Evolutionary conservation across 345 rosid species (phyloP), one percentile per base, ranked within the genome.

Genomic region (Bruguiera parviflora): DNA sequence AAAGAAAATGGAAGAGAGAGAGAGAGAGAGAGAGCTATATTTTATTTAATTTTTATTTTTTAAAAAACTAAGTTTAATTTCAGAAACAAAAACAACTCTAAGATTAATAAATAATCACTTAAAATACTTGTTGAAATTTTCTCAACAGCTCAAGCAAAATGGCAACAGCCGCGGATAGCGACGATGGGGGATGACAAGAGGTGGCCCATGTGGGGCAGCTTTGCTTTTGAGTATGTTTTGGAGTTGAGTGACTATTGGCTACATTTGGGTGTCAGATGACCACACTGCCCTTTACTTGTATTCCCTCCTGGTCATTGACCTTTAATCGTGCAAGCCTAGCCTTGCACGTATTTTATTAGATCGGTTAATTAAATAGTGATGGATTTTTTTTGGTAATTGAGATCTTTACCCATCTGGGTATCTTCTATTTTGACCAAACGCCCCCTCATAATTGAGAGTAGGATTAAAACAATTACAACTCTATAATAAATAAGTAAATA

Each of bases 161-260:
- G 18, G 49, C 49, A 43, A 15, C 79, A 77, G 90, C 75, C 80
- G 85, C 89, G 82, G 88, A 89, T 78, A 74, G 82, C 73, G 89
- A 85, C 88, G 84, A 79, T 68, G 83, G 77, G 49, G 68, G 85
- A 86, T 81, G 79, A 81, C 71, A 78, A 77, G n/a, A 69, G 56
- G 73, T 53, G 65, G 82, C 55, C 68, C 80, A 67, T 63, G 84
- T 77, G 73, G 83, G 83, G 72, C 87, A 72, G 61, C 78, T 79
- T 75, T 68, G 75, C 80, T 43, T 79, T 79, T 73, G 60, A 77
- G 63, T 73, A 75, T 76, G 66, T 31, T 63, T 82, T 82, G 85
- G 86, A 85, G 71, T 83, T 74, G 79, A 71, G 83, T 86, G 86
- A 84, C 79, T 78, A 75, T 80, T 77, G 75, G 80, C 59, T 64